These are phyloP conservation scores for Erythrobasidium yunnanense DNA, from an alignment of 768 basidiomycete genomes.

Conservation along the genomic window DNA sequence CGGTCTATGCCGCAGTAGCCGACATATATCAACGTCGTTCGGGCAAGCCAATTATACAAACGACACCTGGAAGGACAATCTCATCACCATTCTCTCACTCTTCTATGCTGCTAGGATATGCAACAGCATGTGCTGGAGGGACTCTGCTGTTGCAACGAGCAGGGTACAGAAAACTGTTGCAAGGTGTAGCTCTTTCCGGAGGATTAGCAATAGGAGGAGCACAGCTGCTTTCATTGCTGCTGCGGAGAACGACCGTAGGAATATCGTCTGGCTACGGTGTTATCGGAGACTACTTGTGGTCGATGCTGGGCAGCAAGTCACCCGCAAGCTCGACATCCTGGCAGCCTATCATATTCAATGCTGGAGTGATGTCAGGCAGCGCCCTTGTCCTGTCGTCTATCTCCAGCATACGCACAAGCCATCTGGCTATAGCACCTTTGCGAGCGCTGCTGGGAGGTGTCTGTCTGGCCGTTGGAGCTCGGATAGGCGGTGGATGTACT, in stretches of 20 bases:
- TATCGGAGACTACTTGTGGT: not conserved
- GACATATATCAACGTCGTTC: no score
- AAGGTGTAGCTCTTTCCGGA: not conserved
- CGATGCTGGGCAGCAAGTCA: not conserved
- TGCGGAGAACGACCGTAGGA: not conserved
- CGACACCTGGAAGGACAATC: not conserved
- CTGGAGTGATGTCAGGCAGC: conserved; percentile 10
- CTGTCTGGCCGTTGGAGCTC: not conserved
- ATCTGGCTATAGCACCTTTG: not conserved
- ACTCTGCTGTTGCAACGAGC: not conserved
- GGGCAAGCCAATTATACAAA: not conserved
- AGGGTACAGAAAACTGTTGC: not conserved
- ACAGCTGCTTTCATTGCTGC: not conserved
- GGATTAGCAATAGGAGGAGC: conserved; percentile 7
- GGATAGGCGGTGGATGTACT: conserved; percentile 3
- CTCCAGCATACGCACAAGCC: no score
- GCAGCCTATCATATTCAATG: no score
- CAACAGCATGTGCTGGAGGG: not conserved
- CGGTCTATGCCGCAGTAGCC: not conserved
- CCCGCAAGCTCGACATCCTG: not conserved
- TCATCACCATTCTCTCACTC: not conserved
- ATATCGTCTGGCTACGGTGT: conserved; percentile 6
- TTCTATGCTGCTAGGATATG: not conserved
- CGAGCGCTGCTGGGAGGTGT: conserved; percentile 1
- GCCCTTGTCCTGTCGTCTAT: not conserved